phyloP scores from a whole-genome alignment of 495 filamentous ascomycete genomes.

The Extremus antarcticus region DNA sequence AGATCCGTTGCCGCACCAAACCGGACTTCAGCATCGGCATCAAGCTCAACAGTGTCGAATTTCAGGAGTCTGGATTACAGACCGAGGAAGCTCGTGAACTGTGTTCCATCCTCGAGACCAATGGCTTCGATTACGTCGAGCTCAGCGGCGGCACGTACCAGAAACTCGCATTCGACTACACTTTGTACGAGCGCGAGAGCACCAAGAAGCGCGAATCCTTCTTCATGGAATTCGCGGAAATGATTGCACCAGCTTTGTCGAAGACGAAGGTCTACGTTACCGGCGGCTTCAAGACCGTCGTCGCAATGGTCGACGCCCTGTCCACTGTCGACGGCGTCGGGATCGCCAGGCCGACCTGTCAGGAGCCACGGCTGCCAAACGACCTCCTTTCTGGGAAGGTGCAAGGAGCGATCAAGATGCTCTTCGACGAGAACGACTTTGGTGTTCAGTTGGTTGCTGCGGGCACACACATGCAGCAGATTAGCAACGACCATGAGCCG shows the following conservation, averaged over 20 bases:
- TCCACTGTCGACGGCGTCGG: conserved; percentile 48
- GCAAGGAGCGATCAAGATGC: conserved; percentile 36
- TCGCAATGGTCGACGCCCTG: conserved; percentile 49
- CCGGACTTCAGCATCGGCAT: conserved; percentile 47
- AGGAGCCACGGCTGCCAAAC: conserved; percentile 41
- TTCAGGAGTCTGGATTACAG: conserved; percentile 49
- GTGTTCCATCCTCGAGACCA: conserved; percentile 43
- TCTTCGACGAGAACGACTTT: conserved; percentile 38
- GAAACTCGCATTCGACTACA: conserved; percentile 39
- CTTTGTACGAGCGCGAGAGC: conserved; percentile 35
- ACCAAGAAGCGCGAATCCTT: conserved; percentile 50
- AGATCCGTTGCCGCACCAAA: conserved; percentile 19
- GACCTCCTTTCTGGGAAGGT: conserved; percentile 40
- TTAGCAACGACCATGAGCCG: conserved; percentile 44
- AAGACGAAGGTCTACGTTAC: conserved; percentile 50
- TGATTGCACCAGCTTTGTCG: conserved; percentile 43
- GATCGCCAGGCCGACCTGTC: conserved; percentile 41
- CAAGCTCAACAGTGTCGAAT: conserved; percentile 61
- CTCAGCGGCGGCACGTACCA: conserved; percentile 57
- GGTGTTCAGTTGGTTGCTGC: conserved; percentile 36
- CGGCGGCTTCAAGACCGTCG: conserved; percentile 49
- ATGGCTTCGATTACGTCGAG: conserved; percentile 53
- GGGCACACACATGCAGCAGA: conserved; percentile 41
- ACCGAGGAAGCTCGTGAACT: conserved; percentile 46
- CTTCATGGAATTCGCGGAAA: conserved; percentile 56